Evolutionary conservation across 805 yeast genomes (phyloP), one percentile per base, ranked within the genome.

Genomic region (Schwanniomyces pseudopolymorphus): DNA sequence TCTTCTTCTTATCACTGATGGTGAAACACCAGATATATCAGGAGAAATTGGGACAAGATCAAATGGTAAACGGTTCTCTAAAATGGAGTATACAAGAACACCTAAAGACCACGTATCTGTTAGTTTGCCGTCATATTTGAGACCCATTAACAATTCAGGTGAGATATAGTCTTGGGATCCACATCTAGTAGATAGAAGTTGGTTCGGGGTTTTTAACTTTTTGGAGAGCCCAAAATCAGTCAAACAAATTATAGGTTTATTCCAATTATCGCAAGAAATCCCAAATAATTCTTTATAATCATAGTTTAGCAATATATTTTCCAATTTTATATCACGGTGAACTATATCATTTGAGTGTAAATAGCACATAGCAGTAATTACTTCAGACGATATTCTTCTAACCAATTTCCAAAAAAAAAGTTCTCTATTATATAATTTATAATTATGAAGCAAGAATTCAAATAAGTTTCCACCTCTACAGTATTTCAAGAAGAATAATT

Each of bases 111-210:
- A 94, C 16, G 91, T 74, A 63, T 94, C 99, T 41, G 94, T 85
- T 52, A 88, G 82, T 43, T 87, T 78, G 10, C 99, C 99, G 58
- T 92, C 92, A 60, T 94, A 94, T 5, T 89, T 85, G 46, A 88
- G 74, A 1, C 98, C 98, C 81, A 94, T 80, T 33, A 94, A 70
- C 20, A 94, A 68, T 60, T 94, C 99, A 0, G 99, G 99, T 0
- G 97, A 85, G 5, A 94, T 96, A 58, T 94, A 94, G 62, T 94
- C 99, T 52, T 89, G 97, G 1, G 96, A 88, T 0, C 99, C 99
- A 64, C 99, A 94, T 50, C 98, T 69, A 1, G 98, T 92, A 2
- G 87, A 78, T 21, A 95, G 74, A 47, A 85, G 56, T 21, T 89
- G 87, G 52, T 79, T 72, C 1, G 70, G 75, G 1, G 81, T 78